Conservation (phyloP, 805 yeast genomes). For the Yarrowia sp. region DNA sequence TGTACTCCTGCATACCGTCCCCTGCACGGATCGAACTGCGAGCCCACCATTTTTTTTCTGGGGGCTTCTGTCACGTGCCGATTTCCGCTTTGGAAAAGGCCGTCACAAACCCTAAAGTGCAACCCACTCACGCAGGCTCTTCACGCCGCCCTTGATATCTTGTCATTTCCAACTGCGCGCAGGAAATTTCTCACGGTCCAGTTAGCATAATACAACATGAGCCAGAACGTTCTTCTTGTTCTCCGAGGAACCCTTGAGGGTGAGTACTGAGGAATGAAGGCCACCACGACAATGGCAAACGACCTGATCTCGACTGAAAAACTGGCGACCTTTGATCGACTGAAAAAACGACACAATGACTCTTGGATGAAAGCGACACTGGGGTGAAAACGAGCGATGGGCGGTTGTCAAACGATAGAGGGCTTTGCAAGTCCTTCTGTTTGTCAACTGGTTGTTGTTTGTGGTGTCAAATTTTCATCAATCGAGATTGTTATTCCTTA, state of each 20-base stretch:
- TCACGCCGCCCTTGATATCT: conserved; percentile 22
- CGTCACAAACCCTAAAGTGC: conserved; percentile 13
- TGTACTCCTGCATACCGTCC: no score
- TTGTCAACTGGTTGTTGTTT: no score
- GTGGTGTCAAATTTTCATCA: no score
- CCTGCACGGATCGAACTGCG: no score
- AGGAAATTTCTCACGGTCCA: conserved; percentile 26
- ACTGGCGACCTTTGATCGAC: neutral
- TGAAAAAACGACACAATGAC: no score
- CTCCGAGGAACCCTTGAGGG: conserved; percentile 99
- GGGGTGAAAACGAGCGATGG: no score
- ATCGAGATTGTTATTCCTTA: no score
- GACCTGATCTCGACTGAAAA: neutral
- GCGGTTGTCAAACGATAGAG: no score
- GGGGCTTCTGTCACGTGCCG: neutral
- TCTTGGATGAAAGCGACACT: no score
- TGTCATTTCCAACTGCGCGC: conserved; percentile 20
- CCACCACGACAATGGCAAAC: neutral
- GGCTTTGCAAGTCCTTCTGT: no score
- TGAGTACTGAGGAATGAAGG: conserved; percentile 33
- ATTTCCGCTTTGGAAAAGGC: conserved; percentile 1
- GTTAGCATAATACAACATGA: conserved; percentile 32
- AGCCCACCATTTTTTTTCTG: no score
- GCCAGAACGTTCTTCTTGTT: conserved; percentile 81
- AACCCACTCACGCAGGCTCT: conserved; percentile 26